Evolutionary conservation across 192 early-diverging fungal genomes (phyloP).

Genomic region (Lobosporangium transversale): DNA sequence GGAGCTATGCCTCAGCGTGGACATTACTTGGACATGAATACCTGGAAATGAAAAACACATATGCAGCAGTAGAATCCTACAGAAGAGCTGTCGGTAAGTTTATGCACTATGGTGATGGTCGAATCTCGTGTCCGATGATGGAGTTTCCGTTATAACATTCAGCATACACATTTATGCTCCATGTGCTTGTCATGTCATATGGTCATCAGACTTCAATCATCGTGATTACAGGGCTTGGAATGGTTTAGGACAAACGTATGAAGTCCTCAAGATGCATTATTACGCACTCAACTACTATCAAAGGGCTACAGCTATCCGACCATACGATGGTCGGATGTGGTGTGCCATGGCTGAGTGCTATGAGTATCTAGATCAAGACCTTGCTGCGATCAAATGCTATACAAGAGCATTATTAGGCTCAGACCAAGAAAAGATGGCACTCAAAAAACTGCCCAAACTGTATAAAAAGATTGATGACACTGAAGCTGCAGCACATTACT

Average conservation of each 20-base stretch:
- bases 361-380: slow-evolving; percentile 61
- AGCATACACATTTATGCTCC: background rate
- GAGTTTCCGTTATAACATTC: slow-evolving; percentile 1
- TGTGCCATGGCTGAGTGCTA: slow-evolving; percentile 78
- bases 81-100: slow-evolving; percentile 77
- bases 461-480: slow-evolving; percentile 66
- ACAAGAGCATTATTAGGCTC: slow-evolving; percentile 74
- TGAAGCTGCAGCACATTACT: slow-evolving; percentile 68
- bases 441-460: slow-evolving; percentile 66
- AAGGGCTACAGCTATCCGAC: slow-evolving; percentile 76
- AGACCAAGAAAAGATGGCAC: slow-evolving; percentile 67
- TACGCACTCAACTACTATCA: slow-evolving; percentile 88
- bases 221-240: slow-evolving; percentile 93
- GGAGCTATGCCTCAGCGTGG: slow-evolving; percentile 82
- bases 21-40: slow-evolving; percentile 96
- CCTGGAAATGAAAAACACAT: slow-evolving; percentile 88
- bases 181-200: background rate
- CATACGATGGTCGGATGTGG: slow-evolving; percentile 92
- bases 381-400: slow-evolving; percentile 79
- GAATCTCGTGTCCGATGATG: too few species aligned
- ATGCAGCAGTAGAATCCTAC: slow-evolving; percentile 91
- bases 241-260: slow-evolving; percentile 90
- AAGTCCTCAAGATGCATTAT: slow-evolving; percentile 83
- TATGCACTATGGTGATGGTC: too few species aligned
- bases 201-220: slow-evolving; percentile 69